Conservation (phyloP, 139 green algal genomes). For the Ettlia oleoabundans region DNA sequence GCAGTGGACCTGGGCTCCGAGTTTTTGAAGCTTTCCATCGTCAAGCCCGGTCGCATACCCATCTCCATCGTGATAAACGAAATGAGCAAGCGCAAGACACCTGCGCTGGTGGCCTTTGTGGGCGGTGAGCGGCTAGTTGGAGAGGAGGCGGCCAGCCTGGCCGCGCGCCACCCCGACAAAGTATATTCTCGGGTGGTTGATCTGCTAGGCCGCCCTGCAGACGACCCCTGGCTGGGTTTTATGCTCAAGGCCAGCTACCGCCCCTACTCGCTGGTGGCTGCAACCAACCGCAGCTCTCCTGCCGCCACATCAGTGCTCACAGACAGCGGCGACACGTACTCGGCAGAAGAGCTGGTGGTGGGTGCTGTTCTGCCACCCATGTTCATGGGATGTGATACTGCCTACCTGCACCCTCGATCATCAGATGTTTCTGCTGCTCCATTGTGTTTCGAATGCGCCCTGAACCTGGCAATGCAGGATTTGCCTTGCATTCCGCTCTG, state of each 20-base stretch:
- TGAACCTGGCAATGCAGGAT: too few species aligned
- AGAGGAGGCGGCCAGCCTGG: slow-evolving; percentile 86
- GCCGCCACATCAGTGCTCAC: slow-evolving; percentile 58
- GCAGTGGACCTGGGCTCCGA: slow-evolving; percentile 94
- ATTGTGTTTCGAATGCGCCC: too few species aligned
- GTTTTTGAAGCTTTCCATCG: slow-evolving; percentile 92
- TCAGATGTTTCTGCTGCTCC: too few species aligned
- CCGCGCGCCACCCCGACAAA: slow-evolving; percentile 75
- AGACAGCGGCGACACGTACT: slow-evolving; percentile 48
- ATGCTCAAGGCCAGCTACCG: slow-evolving; percentile 66
- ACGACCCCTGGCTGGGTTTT: slow-evolving; percentile 50
- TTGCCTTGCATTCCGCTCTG: background rate
- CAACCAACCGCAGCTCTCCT: slow-evolving; percentile 54
- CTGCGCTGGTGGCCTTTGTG: slow-evolving; percentile 86
- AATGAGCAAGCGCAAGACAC: slow-evolving; percentile 92
- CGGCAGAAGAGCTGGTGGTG: slow-evolving; percentile 90
- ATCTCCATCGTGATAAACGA: slow-evolving; percentile 96
- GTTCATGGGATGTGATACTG: too few species aligned
- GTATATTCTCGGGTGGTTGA: slow-evolving; percentile 79
- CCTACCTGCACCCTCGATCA: too few species aligned
- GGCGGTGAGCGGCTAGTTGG: slow-evolving; percentile 91
- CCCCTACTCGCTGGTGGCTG: slow-evolving; percentile 74
- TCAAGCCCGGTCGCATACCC: slow-evolving; percentile 84
- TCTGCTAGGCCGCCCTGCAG: slow-evolving; percentile 78
- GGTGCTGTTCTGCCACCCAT: too few species aligned